Conservation (phyloP, 495 filamentous ascomycete genomes). For the Neurospora sp. region DNA sequence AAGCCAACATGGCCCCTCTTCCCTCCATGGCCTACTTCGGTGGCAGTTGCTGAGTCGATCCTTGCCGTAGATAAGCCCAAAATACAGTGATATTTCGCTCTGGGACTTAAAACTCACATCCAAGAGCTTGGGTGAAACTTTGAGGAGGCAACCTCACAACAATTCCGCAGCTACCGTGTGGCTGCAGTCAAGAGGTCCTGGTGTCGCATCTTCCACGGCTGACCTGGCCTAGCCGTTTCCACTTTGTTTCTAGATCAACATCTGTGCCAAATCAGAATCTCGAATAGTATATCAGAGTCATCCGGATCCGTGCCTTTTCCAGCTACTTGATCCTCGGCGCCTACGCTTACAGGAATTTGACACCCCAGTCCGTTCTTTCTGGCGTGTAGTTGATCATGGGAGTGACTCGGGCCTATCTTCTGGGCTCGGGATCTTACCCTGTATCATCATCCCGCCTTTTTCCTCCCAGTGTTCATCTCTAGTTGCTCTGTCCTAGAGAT, state of each 20-base stretch:
- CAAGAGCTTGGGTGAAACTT: background rate
- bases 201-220: background rate
- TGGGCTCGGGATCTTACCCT: background rate
- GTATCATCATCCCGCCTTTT: background rate
- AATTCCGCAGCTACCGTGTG: background rate
- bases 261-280: constrained; percentile 5
- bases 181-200: background rate
- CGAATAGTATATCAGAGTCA: background rate
- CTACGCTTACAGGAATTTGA: background rate
- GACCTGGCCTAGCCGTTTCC: constrained; percentile 1
- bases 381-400: background rate
- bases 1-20: no score
- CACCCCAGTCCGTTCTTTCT: background rate
- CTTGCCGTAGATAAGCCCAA: background rate
- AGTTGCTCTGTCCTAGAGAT: background rate
- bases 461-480: background rate
- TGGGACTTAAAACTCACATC: background rate
- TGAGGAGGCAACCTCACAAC: background rate
- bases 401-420: background rate
- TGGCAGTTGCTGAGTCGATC: background rate
- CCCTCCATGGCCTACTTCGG: background rate
- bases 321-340: background rate
- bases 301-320: constrained; percentile 1
- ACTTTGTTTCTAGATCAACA: background rate
- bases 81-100: background rate